Conservation (phyloP, 2,329 filamentous ascomycete species). For the Aureobasidium subglaciale region DNA sequence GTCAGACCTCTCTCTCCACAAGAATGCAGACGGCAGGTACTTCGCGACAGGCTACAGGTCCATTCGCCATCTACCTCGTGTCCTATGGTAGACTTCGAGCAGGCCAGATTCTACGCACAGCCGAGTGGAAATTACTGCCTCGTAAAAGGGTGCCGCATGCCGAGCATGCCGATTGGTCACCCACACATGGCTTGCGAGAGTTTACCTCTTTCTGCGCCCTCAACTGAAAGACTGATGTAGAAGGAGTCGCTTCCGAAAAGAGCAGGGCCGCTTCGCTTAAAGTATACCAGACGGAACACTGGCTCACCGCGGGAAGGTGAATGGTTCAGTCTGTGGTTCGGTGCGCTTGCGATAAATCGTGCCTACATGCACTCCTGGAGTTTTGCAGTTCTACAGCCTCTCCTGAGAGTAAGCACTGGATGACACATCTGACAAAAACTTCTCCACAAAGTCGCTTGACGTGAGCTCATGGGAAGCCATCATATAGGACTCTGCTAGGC, state of each 20-base stretch:
- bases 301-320: background rate
- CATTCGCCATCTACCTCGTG: no score
- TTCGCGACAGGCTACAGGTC: no score
- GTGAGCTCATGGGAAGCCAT: no score
- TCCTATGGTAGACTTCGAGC: no score
- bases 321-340: background rate
- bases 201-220: background rate
- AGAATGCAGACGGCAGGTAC: no score
- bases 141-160: background rate
- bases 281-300: background rate
- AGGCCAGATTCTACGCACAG: background rate
- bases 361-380: background rate
- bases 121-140: background rate
- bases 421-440: background rate
- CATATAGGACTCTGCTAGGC: background rate
- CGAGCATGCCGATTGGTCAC: background rate
- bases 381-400: no score
- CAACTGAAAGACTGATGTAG: background rate
- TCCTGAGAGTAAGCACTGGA: no score
- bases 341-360: background rate
- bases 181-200: background rate
- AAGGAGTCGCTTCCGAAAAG: background rate
- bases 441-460: no score
- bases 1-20: no score
- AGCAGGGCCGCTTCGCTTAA: background rate